A percentile compares a stretch with the other conserved stretches of the same genome.
phyloP scores from a whole-genome alignment of 164 flowering plant genomes.

The Euptelea pleiosperma region DNA sequence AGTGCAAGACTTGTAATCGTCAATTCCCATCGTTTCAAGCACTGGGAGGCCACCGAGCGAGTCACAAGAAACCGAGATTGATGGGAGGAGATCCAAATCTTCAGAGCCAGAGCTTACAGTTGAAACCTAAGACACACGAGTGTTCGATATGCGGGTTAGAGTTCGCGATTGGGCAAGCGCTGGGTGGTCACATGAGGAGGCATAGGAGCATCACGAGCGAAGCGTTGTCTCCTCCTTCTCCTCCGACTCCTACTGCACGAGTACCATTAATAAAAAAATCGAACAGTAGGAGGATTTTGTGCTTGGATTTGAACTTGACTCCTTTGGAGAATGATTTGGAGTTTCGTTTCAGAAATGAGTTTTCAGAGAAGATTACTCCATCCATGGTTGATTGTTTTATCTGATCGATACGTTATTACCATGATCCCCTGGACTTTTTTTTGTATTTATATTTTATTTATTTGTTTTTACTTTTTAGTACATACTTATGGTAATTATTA shows the following conservation, averaged over 20 bases:
- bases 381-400: slow-evolving; percentile 15
- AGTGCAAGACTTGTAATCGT: slow-evolving; percentile 30
- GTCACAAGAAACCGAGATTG: slow-evolving; percentile 21
- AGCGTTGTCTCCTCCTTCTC: background rate
- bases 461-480: too few relatives aligned
- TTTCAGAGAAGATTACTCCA: background rate
- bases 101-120: background rate
- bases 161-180: slow-evolving; percentile 55
- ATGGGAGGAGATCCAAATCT: slow-evolving; percentile 3
- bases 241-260: background rate
- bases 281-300: slow-evolving; percentile 33
- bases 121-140: slow-evolving; percentile 36
- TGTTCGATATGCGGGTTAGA: slow-evolving; percentile 47
- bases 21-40: slow-evolving; percentile 33
- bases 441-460: too few relatives aligned
- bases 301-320: slow-evolving; percentile 50
- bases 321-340: slow-evolving; percentile 50
- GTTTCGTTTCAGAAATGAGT: background rate
- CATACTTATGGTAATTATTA: too few relatives aligned
- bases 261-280: slow-evolving; percentile 32
- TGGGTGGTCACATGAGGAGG: slow-evolving; percentile 71
- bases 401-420: too few relatives aligned
- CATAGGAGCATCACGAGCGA: too few relatives aligned
- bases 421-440: too few relatives aligned
- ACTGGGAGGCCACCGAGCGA: slow-evolving; percentile 33